phyloP scores from a whole-genome alignment of 2,329 filamentous ascomycete genomes.

The Emergomyces africanus region DNA sequence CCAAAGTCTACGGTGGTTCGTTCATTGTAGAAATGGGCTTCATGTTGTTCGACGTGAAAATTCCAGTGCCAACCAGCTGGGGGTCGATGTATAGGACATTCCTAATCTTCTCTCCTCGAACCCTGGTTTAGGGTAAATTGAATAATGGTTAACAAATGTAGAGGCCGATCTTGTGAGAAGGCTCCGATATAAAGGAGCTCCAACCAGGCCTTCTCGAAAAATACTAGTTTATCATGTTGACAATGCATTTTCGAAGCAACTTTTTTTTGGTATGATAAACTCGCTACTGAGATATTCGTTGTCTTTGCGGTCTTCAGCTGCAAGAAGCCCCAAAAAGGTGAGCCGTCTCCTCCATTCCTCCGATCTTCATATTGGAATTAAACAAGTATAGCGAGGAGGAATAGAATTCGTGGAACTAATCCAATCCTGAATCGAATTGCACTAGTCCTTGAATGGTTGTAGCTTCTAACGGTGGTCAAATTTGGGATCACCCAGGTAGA shows the following conservation, averaged over 20 bases:
- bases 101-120: constrained; percentile 14
- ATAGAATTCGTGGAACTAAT: constrained; percentile 17
- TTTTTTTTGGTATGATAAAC: constrained; percentile 5
- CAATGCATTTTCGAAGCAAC: not conserved
- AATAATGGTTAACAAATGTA: constrained; percentile 17
- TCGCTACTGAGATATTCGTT: constrained; percentile 24
- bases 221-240: constrained; percentile 2
- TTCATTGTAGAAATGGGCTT: constrained; percentile 17
- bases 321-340: constrained; percentile 26
- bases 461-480: not conserved
- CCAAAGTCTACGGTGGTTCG: constrained; percentile 18
- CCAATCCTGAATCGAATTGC: constrained; percentile 18
- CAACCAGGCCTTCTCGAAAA: constrained; percentile 11
- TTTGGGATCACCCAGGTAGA: not conserved
- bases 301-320: constrained; percentile 18
- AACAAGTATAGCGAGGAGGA: constrained; percentile 24
- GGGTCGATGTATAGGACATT: constrained; percentile 26
- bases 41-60: constrained; percentile 20
- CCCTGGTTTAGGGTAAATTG: constrained; percentile 7
- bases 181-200: constrained; percentile 11
- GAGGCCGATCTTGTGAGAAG: constrained; percentile 22
- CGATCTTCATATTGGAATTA: constrained; percentile 18
- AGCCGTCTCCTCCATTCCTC: constrained; percentile 17
- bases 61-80: constrained; percentile 26
- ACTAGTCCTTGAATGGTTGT: not conserved